phyloP scores from a whole-genome alignment of 1,139 yeast genomes.

The Geotrichum aggregatum region DNA sequence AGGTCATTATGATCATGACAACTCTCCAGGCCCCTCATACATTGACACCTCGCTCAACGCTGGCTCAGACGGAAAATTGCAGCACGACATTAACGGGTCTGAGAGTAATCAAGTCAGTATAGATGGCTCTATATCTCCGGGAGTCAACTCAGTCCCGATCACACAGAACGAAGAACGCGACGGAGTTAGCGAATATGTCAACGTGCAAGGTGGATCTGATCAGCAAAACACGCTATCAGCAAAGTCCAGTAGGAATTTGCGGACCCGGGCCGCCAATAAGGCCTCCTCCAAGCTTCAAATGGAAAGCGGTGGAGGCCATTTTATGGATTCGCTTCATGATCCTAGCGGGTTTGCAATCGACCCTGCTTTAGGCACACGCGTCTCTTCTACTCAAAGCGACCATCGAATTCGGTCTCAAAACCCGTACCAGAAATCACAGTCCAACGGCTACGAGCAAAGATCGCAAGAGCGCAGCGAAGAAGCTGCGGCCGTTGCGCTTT shows the following conservation, averaged over 20 bases:
- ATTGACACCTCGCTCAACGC: constrained; percentile 7
- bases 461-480: constrained; percentile 5
- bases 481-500: not conserved
- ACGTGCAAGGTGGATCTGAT: constrained; percentile 6
- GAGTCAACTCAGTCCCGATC: constrained; percentile 1
- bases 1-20: not conserved
- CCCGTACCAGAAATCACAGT: not conserved
- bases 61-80: constrained; percentile 1
- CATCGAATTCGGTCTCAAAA: not conserved
- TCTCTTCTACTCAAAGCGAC: not conserved
- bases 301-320: not conserved
- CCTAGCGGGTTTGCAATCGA: constrained; percentile 23
- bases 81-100: not conserved
- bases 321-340: constrained; percentile 7
- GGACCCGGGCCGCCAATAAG: not conserved
- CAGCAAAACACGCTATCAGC: not conserved
- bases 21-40: constrained; percentile 4
- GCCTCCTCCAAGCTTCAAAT: constrained; percentile 4
- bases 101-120: not conserved
- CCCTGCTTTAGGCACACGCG: constrained; percentile 20
- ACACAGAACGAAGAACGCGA: not conserved
- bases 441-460: constrained; percentile 5
- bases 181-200: constrained; percentile 1
- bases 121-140: not conserved
- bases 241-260: not conserved